These are phyloP conservation scores for Gonium pectorale DNA, from an alignment of 139 green algal genomes.

Conservation along the genomic window DNA sequence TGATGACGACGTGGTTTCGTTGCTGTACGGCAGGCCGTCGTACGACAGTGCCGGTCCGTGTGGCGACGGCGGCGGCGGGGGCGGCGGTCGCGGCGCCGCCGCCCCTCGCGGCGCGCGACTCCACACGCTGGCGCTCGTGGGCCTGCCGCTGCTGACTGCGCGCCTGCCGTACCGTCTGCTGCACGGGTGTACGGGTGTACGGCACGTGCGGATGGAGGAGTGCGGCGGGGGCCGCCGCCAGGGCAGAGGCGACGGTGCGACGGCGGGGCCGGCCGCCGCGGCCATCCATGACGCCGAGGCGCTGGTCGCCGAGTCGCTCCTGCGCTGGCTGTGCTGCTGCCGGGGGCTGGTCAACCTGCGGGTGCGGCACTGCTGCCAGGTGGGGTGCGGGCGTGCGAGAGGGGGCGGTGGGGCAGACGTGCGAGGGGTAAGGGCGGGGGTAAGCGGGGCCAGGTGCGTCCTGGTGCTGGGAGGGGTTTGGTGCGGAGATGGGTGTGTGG, in stretches of 20 bases:
- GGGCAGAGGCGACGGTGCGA: neutral
- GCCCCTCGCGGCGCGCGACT: neutral
- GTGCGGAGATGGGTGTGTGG: too few relatives aligned
- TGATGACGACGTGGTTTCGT: constrained; percentile 17
- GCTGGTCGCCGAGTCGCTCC: neutral
- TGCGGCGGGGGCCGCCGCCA: neutral
- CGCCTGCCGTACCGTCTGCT: neutral
- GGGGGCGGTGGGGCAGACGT: neutral
- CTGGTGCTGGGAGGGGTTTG: too few relatives aligned
- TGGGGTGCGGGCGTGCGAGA: neutral
- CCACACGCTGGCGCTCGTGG: constrained; percentile 28
- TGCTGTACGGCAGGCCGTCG: constrained; percentile 18
- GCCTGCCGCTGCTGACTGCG: neutral
- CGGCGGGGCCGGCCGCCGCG: neutral
- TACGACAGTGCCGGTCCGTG: neutral
- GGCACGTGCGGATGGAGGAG: constrained; percentile 13
- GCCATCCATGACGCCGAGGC: neutral
- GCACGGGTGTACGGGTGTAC: neutral
- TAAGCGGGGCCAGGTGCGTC: neutral
- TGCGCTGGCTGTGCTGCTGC: constrained; percentile 19
- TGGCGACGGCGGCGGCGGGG: neutral
- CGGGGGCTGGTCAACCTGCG: constrained; percentile 3
- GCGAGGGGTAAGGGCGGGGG: neutral
- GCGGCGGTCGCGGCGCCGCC: neutral
- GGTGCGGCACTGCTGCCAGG: constrained; percentile 40